phyloP scores from a whole-genome alignment of 805 yeast genomes.

The Wickerhamiella musiphila region DNA sequence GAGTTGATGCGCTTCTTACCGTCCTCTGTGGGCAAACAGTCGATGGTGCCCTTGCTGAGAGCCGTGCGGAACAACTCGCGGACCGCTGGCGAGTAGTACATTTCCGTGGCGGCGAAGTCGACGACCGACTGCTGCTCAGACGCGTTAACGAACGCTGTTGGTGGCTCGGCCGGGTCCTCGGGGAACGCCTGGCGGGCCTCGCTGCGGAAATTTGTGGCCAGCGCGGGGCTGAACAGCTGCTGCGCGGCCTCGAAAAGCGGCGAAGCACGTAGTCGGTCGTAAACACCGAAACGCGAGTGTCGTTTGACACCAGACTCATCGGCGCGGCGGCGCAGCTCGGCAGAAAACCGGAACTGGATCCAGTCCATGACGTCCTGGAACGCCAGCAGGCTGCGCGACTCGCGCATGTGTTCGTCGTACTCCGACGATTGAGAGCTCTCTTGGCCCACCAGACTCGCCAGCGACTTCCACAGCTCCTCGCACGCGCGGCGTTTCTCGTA shows the following conservation, averaged over 20 bases:
- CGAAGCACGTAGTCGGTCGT: conserved; percentile 38
- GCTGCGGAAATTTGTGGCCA: conserved; percentile 61
- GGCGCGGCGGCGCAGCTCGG: conserved; percentile 29
- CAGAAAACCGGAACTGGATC: conserved; percentile 54
- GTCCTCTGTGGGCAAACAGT: conserved; percentile 67
- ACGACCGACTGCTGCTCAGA: conserved; percentile 59
- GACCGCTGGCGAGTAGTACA: conserved; percentile 63
- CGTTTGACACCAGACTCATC: conserved; percentile 21
- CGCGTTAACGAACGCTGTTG: conserved; percentile 34
- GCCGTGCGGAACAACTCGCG: conserved; percentile 44
- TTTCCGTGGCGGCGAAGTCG: conserved; percentile 59
- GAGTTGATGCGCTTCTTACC: conserved; percentile 63
- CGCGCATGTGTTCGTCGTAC: conserved; percentile 35
- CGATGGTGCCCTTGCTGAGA: conserved; percentile 45
- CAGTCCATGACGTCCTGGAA: conserved; percentile 78
- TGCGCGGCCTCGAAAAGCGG: conserved; percentile 27
- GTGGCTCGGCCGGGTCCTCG: conserved; percentile 45
- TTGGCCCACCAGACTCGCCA: conserved; percentile 1
- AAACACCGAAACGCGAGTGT: conserved; percentile 24
- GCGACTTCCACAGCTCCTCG: conserved; percentile 41
- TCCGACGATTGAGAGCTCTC: conserved; percentile 10
- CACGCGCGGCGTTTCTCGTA: conserved; percentile 55
- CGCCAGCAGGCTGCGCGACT: conserved; percentile 52
- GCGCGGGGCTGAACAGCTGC: conserved; percentile 49
- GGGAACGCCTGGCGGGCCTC: conserved; percentile 53